Percentiles rank a stretch among this genome's conserved stretches.
These are phyloP conservation scores for Colletotrichum brevisporum DNA, from an alignment of 2,329 filamentous ascomycete species.

Conservation along the genomic window DNA sequence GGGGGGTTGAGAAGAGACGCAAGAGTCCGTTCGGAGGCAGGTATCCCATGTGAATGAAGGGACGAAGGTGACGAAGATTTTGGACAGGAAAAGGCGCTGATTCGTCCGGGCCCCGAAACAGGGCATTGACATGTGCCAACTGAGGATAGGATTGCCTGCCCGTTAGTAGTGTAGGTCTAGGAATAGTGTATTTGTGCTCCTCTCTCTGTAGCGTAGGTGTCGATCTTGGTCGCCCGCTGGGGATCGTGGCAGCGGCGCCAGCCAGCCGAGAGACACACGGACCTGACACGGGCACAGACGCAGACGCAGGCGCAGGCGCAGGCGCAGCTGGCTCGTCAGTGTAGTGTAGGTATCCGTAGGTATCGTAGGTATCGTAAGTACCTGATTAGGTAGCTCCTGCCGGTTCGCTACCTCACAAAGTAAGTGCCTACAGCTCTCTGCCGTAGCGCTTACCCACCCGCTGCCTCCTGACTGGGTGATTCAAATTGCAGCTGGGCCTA, in stretches of 20 bases:
- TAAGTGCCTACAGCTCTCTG: constrained; percentile 4
- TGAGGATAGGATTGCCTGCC: constrained; percentile 24
- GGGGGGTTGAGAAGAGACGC: constrained; percentile 16
- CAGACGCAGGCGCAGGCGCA: background rate
- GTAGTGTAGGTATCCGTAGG: background rate
- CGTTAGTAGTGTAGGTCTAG: background rate
- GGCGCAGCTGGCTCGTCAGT: background rate
- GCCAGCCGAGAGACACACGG: constrained; percentile 9
- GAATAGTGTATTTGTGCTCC: background rate
- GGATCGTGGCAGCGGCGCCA: constrained; percentile 13
- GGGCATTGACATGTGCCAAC: constrained; percentile 41
- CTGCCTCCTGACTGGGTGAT: background rate
- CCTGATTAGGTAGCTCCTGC: background rate
- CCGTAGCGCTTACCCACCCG: constrained; percentile 25
- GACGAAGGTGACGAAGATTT: constrained; percentile 38
- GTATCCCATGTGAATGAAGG: constrained; percentile 39
- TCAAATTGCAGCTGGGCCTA: too few relatives aligned
- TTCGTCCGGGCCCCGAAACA: constrained; percentile 38
- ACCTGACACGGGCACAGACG: background rate
- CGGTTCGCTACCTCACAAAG: background rate
- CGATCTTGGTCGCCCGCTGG: constrained; percentile 16
- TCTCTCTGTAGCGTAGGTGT: constrained; percentile 2
- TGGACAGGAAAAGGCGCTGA: constrained; percentile 30
- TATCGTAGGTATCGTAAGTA: background rate
- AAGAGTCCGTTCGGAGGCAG: constrained; percentile 16